These are phyloP conservation scores for Suhomyces taliae DNA, from an alignment of 1,139 yeast species.

Conservation along the genomic window DNA sequence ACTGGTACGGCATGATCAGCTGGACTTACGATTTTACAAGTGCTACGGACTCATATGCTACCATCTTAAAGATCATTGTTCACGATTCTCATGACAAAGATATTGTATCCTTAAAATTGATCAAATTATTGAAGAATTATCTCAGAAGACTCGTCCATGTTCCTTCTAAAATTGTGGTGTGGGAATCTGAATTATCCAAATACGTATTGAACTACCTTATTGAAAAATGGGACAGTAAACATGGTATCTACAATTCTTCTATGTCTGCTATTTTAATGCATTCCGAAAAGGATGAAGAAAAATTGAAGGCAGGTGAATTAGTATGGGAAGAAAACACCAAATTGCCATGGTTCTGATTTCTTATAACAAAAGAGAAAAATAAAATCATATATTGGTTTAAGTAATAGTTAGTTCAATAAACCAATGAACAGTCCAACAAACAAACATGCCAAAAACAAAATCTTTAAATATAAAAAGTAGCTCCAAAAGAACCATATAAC, in stretches of 20 bases:
- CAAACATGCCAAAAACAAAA: no score
- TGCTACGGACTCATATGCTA: slow-evolving; percentile 22
- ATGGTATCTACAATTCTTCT: slow-evolving; percentile 35
- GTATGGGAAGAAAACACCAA: slow-evolving; percentile 49
- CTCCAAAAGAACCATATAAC: no score
- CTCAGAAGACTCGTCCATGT: slow-evolving; percentile 11
- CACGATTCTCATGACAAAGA: slow-evolving; percentile 21
- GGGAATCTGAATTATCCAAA: slow-evolving; percentile 37
- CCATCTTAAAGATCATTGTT: slow-evolving; percentile 32
- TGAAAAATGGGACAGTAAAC: slow-evolving; percentile 15
- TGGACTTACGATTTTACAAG: slow-evolving; percentile 44
- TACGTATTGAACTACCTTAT: slow-evolving; percentile 17
- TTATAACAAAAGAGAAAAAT: no score
- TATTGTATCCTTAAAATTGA: slow-evolving; percentile 21
- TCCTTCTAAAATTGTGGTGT: slow-evolving; percentile 27
- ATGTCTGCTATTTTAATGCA: slow-evolving; percentile 38
- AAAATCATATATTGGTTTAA: no score
- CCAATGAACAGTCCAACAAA: no score
- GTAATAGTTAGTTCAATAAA: no score
- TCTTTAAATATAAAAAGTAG: no score
- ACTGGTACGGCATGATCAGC: slow-evolving; percentile 30
- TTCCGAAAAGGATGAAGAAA: slow-evolving; percentile 23
- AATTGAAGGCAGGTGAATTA: slow-evolving; percentile 24
- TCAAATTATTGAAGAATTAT: slow-evolving; percentile 25
- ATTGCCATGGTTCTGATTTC: slow-evolving; percentile 43